Conservation (phyloP, 371 early-diverging fungal genomes). For the Conidiobolus incongruus region DNA sequence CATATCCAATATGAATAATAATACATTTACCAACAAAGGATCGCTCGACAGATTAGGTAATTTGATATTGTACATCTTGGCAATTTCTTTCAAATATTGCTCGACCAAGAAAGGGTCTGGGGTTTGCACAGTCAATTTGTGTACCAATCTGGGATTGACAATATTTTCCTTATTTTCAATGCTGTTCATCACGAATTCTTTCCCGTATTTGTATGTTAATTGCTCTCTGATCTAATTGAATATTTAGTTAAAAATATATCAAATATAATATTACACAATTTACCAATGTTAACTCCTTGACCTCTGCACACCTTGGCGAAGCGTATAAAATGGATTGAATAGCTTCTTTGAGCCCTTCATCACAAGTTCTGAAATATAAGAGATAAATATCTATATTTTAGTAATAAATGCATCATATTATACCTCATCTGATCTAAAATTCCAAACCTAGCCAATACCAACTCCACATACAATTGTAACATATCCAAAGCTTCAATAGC, state of each 20-base stretch:
- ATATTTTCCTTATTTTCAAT: constrained; percentile 43
- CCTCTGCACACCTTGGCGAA: constrained; percentile 49
- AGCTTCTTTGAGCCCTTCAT: constrained; percentile 60
- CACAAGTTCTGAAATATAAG: constrained; percentile 29
- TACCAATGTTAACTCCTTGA: constrained; percentile 55
- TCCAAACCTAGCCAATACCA: constrained; percentile 66
- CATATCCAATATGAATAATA: too few relatives aligned
- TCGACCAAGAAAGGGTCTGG: constrained; percentile 60
- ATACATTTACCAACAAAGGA: too few relatives aligned
- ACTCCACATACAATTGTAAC: constrained; percentile 69
- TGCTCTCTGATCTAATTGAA: constrained; percentile 32
- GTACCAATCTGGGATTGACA: constrained; percentile 55
- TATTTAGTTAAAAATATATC: constrained; percentile 2
- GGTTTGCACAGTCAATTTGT: constrained; percentile 49
- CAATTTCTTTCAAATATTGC: constrained; percentile 73
- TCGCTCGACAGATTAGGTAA: too few relatives aligned
- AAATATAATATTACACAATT: background rate
- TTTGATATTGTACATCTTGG: constrained; percentile 43
- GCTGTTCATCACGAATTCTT: constrained; percentile 50
- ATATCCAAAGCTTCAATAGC: constrained; percentile 77
- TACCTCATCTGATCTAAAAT: constrained; percentile 62
- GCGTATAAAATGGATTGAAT: constrained; percentile 77
- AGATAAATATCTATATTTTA: too few relatives aligned
- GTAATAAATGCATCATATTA: too few relatives aligned
- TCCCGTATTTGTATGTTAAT: constrained; percentile 55